These are phyloP conservation scores for Chamaenerion angustifolium DNA, from an alignment of 345 rosid genomes.

Conservation along the genomic window DNA sequence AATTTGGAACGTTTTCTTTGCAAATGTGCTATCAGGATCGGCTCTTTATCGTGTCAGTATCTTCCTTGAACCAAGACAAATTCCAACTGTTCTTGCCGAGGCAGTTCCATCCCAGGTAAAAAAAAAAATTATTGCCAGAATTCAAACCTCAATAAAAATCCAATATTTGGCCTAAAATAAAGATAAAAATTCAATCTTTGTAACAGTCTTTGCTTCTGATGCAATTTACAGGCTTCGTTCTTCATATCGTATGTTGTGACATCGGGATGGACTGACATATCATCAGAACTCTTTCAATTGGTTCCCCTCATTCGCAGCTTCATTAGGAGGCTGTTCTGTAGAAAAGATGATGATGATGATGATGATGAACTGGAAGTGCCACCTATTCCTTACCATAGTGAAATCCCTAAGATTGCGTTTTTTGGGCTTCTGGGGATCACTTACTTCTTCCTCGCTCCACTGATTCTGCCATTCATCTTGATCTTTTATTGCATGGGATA, in stretches of 20 bases:
- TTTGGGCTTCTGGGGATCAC: slow-evolving; percentile 79
- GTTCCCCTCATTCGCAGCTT: slow-evolving; percentile 43
- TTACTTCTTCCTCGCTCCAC: slow-evolving; percentile 83
- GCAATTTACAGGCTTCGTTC: slow-evolving; percentile 55
- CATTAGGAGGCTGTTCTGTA: slow-evolving; percentile 20
- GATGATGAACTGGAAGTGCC: slow-evolving; percentile 49
- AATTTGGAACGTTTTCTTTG: slow-evolving; percentile 81
- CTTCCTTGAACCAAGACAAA: slow-evolving; percentile 67
- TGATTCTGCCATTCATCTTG: slow-evolving; percentile 77
- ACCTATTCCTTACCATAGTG: slow-evolving; percentile 44
- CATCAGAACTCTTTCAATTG: slow-evolving; percentile 65
- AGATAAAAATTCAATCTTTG: too few relatives aligned
- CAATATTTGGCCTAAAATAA: background rate
- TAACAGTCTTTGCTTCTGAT: too few relatives aligned
- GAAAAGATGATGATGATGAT: slow-evolving; percentile 34
- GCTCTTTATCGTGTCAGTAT: slow-evolving; percentile 45
- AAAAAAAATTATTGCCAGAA: background rate
- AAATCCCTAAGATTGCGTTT: slow-evolving; percentile 55
- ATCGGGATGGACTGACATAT: slow-evolving; percentile 80
- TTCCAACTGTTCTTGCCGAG: slow-evolving; percentile 60
- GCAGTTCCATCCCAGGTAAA: slow-evolving; percentile 83
- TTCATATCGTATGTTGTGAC: slow-evolving; percentile 89
- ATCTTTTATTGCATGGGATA: slow-evolving; percentile 75
- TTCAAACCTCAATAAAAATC: too few relatives aligned
- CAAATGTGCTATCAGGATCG: slow-evolving; percentile 70